A percentile compares a stretch with the other conserved stretches of the same genome.
phyloP scores from a whole-genome alignment of 106 monocot genomes.

The Gastrodia elata region DNA sequence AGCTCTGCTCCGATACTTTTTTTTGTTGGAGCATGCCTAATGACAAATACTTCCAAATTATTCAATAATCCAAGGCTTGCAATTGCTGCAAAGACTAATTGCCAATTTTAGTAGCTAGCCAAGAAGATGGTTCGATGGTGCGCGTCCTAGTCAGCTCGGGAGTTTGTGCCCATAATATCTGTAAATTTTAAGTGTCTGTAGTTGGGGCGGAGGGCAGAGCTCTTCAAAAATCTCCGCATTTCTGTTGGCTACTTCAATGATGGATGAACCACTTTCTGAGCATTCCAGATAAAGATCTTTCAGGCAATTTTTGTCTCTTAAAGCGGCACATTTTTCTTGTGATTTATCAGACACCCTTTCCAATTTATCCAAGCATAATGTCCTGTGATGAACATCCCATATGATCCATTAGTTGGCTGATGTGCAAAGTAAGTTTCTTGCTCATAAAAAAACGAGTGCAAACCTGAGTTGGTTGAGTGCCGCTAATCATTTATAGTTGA shows the following conservation, averaged over 20 bases:
- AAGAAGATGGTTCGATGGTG: background rate
- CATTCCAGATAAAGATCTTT: background rate
- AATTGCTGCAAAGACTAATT: background rate
- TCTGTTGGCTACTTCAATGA: background rate
- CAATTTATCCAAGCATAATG: slow-evolving; percentile 2
- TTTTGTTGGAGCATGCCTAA: background rate
- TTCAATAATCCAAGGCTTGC: slow-evolving; percentile 1
- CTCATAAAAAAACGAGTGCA: background rate
- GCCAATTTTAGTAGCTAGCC: background rate
- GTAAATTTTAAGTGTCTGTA: slow-evolving; percentile 1
- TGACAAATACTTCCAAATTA: background rate
- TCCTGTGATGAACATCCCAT: background rate
- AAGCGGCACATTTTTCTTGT: slow-evolving; percentile 4
- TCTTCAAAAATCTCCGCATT: slow-evolving; percentile 14
- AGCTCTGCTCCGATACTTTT: slow-evolving; percentile 1
- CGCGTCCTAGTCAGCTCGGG: slow-evolving; percentile 5
- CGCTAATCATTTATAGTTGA: background rate
- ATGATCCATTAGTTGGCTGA: background rate
- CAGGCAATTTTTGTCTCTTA: slow-evolving; percentile 3
- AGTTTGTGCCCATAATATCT: slow-evolving; percentile 11
- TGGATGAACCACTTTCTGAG: background rate
- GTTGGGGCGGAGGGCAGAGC: slow-evolving; percentile 12
- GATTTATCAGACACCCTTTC: slow-evolving; percentile 6
- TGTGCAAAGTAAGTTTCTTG: background rate
- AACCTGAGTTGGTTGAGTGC: background rate